phyloP scores from a whole-genome alignment of 768 basidiomycete genomes.

The Kwoniella sp. region DNA sequence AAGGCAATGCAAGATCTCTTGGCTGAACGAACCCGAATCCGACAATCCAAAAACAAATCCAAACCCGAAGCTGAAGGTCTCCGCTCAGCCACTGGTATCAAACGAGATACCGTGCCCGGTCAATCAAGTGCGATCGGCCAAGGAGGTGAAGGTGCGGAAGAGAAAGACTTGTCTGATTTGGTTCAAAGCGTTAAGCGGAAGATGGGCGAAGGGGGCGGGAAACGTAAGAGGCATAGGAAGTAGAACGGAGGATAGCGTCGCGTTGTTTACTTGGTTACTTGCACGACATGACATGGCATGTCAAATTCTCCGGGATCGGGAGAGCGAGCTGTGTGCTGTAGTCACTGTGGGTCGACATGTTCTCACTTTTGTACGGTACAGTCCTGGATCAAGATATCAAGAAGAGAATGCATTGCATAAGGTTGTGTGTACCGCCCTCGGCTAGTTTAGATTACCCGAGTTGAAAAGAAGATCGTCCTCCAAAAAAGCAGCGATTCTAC shows the following conservation, averaged over 20 bases:
- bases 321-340: neutral
- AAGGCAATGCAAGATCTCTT: slow-evolving; percentile 84
- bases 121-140: slow-evolving; percentile 58
- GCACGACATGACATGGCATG: too few relatives aligned
- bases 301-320: too few relatives aligned
- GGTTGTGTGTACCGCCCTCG: neutral
- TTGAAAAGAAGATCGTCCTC: neutral
- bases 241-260: too few relatives aligned
- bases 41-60: slow-evolving; percentile 12
- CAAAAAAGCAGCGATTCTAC: slow-evolving; percentile 7
- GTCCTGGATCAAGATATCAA: too few relatives aligned
- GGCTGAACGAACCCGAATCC: slow-evolving; percentile 66
- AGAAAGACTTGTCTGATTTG: slow-evolving; percentile 63
- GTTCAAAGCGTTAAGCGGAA: slow-evolving; percentile 89
- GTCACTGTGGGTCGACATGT: too few relatives aligned
- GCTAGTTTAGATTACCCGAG: too few relatives aligned
- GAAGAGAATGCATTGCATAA: neutral
- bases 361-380: too few relatives aligned
- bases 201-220: slow-evolving; percentile 51
- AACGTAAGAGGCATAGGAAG: slow-evolving; percentile 17
- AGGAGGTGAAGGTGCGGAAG: neutral
- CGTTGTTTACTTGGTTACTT: too few relatives aligned
- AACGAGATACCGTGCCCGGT: slow-evolving; percentile 10
- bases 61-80: neutral
- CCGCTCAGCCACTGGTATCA: slow-evolving; percentile 15